These are phyloP conservation scores for Capronia coronata DNA, from an alignment of 2,329 filamentous ascomycete species.

Conservation along the genomic window DNA sequence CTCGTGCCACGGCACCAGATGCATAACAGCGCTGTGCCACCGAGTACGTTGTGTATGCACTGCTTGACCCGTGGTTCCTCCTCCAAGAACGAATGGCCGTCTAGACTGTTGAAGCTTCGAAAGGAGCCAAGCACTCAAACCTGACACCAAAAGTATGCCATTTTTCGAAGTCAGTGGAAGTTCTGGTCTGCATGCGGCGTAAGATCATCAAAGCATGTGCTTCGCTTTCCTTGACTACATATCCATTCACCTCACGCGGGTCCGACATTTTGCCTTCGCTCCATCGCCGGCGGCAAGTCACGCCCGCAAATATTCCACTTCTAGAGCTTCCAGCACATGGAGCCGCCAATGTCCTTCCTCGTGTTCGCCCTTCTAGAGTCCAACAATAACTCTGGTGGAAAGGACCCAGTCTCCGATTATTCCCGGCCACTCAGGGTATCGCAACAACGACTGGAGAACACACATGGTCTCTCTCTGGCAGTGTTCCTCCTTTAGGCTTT, in stretches of 20 bases:
- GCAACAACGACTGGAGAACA: too few species aligned
- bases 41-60: neutral
- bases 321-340: constrained; percentile 4
- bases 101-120: neutral
- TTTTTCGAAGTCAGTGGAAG: neutral
- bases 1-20: neutral
- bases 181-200: neutral
- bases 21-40: neutral
- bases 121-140: too few species aligned
- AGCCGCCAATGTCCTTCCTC: neutral
- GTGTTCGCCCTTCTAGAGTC: constrained; percentile 1
- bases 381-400: neutral
- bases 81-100: too few species aligned
- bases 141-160: neutral
- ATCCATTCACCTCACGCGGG: neutral
- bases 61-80: neutral
- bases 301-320: neutral
- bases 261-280: constrained; percentile 9
- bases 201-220: constrained; percentile 7
- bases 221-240: neutral
- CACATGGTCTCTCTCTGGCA: too few species aligned
- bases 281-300: constrained; percentile 4
- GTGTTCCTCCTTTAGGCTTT: too few species aligned
- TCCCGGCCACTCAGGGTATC: neutral
- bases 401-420: neutral